Evolutionary conservation across 2,329 filamentous ascomycete species (phyloP).

Genomic region (Magnaporthales sp.): DNA sequence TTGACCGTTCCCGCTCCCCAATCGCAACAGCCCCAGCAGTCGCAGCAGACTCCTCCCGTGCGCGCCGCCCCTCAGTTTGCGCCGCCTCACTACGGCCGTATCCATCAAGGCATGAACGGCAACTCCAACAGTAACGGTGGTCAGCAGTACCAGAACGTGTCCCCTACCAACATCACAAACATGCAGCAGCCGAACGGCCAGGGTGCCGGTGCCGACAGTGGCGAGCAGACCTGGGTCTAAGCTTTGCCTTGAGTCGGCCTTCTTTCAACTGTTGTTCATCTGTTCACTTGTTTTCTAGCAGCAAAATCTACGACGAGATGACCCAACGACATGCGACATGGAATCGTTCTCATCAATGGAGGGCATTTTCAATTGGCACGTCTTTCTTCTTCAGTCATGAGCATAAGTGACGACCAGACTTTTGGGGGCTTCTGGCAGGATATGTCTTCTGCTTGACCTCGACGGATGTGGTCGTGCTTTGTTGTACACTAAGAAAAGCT

Average conservation of each 20-base stretch:
- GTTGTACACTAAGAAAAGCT: constrained; percentile 6
- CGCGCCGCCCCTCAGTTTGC: constrained; percentile 9
- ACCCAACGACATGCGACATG: background rate
- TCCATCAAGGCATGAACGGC: constrained; percentile 5
- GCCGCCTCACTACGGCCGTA: constrained; percentile 12
- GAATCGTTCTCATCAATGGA: background rate
- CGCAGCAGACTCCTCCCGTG: constrained; percentile 6
- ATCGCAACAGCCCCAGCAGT: constrained; percentile 7
- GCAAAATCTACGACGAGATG: background rate
- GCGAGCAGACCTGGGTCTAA: constrained; percentile 16
- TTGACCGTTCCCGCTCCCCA: constrained; percentile 20
- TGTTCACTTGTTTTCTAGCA: background rate
- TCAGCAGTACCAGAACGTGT: background rate
- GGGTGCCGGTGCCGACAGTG: constrained; percentile 14
- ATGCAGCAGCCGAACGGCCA: constrained; percentile 10
- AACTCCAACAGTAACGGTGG: constrained; percentile 4
- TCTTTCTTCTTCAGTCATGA: background rate
- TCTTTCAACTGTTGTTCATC: background rate
- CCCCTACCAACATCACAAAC: constrained; percentile 10
- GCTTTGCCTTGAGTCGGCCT: constrained; percentile 5
- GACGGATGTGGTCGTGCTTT: background rate
- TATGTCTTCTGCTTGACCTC: background rate
- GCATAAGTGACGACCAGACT: background rate
- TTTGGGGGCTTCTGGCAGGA: background rate
- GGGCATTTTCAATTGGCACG: background rate